These are phyloP conservation scores for Puccinia triticina DNA, from an alignment of 1,284 basidiomycete species.

Conservation along the genomic window DNA sequence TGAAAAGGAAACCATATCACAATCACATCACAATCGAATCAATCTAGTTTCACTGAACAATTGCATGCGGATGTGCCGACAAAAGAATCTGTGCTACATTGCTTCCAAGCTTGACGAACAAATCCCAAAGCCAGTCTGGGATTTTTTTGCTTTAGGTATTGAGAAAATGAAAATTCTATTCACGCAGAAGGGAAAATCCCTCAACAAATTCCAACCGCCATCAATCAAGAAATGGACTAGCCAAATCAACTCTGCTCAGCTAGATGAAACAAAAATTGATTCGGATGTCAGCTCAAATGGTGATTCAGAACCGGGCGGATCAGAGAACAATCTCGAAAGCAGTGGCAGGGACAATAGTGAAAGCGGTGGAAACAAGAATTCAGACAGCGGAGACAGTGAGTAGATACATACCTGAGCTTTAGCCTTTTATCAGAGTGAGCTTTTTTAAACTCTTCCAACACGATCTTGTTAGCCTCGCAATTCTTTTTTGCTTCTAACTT, in stretches of 20 bases:
- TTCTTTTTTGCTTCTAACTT: background rate
- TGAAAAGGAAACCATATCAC: background rate
- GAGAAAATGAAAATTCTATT: background rate
- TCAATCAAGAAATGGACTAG: background rate
- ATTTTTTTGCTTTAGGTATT: background rate
- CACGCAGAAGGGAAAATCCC: background rate
- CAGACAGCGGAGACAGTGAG: no score
- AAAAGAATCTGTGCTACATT: background rate
- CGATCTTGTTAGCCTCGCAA: background rate
- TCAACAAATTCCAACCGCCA: background rate
- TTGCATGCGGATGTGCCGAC: background rate
- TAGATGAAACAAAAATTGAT: background rate
- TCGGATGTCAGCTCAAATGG: background rate
- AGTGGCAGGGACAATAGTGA: background rate
- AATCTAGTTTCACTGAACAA: background rate
- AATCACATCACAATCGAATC: background rate
- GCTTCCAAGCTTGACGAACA: background rate
- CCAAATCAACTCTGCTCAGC: background rate
- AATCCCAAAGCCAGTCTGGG: background rate
- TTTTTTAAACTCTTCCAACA: background rate
- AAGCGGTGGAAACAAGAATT: no score
- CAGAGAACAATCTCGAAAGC: background rate
- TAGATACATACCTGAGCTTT: background rate
- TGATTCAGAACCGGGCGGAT: background rate
- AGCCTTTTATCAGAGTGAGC: background rate